Evolutionary conservation across 2,329 filamentous ascomycete species (phyloP), one percentile per base, ranked within the genome.

Genomic region (Blumeria hordei): DNA sequence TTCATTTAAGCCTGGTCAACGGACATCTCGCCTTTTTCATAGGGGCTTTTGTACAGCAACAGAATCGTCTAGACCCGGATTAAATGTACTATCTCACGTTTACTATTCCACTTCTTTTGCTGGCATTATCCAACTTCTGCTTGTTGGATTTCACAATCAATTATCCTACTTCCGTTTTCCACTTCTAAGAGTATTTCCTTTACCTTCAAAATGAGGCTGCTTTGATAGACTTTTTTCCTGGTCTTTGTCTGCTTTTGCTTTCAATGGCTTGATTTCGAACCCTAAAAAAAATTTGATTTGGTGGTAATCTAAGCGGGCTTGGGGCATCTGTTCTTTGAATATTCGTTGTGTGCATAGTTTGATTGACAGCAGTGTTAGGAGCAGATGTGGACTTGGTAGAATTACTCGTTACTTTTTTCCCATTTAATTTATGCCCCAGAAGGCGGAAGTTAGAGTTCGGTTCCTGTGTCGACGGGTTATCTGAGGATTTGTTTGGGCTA

Each of bases 211-310:
- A 61, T 80, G 79, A n/a, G 83, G 82, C 59, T 79, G 77, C 57
- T 74, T 73, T 3, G 76, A 73, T n/a, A 78, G 73, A 58, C 79
- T 76, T 39, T 78, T 75, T 57, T 83, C 79, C 57, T 80, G 74
- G 54, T 79, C 77, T 65, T 79, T 80, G 56, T 86, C 79, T 37
- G 78, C 82, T 56, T 83, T 79, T 8, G 85, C 85, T 71, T 87
- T 88, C 44, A 93, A 74, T 0, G 90, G 90, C 67, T 84, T 94
- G 65, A 94, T 76, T 64, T 94, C 83, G 64, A 96, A 98, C 3
- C 92, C 92, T 59, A 98, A 94, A 72, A 72, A 98, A 98, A 4
- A 98, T 74, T 69, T 95, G 94, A 63, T 92, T 92, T 0, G 85
- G 83, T 0, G 86, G 77, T 54, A 98, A 67, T 33, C 92, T 77